Conservation (phyloP, 495 filamentous ascomycete genomes). For the Hypoxylon trugodes region DNA sequence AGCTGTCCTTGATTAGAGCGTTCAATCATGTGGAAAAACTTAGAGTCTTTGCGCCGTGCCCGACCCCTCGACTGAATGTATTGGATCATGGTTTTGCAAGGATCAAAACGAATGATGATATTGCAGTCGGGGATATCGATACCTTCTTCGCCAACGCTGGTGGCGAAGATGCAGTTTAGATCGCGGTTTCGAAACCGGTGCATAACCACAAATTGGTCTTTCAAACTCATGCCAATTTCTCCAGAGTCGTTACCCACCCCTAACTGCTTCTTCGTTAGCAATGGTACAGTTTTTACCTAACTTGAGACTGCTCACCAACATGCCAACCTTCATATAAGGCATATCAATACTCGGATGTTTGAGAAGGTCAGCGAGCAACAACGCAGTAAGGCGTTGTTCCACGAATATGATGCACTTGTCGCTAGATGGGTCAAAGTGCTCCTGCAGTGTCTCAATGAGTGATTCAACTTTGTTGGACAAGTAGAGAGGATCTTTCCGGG, state of each 20-base stretch:
- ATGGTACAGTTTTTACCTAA: neutral
- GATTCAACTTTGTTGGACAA: constrained; percentile 78
- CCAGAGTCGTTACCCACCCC: constrained; percentile 51
- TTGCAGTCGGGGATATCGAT: constrained; percentile 97
- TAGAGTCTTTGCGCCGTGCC: constrained; percentile 77
- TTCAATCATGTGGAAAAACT: constrained; percentile 87
- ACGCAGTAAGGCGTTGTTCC: constrained; percentile 77
- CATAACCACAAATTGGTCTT: constrained; percentile 79
- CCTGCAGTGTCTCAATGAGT: constrained; percentile 64
- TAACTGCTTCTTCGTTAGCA: constrained; percentile 30
- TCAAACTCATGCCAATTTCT: constrained; percentile 62
- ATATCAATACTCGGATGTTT: constrained; percentile 60
- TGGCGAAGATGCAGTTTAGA: constrained; percentile 90
- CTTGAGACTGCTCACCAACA: constrained; percentile 64
- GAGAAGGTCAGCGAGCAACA: constrained; percentile 72
- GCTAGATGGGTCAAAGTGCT: constrained; percentile 62
- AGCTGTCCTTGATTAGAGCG: constrained; percentile 67
- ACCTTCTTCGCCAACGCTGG: constrained; percentile 93
- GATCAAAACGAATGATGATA: constrained; percentile 84
- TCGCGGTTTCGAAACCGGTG: constrained; percentile 80
- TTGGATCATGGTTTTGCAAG: constrained; percentile 91
- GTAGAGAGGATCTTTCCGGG: constrained; percentile 50
- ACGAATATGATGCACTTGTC: constrained; percentile 89
- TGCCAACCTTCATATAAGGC: constrained; percentile 68
- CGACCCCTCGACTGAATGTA: constrained; percentile 96